A percentile compares a stretch with the other conserved stretches of the same genome.
Conservation (phyloP, 2,329 filamentous ascomycete genomes). For the Pyrenophora teres region DNA sequence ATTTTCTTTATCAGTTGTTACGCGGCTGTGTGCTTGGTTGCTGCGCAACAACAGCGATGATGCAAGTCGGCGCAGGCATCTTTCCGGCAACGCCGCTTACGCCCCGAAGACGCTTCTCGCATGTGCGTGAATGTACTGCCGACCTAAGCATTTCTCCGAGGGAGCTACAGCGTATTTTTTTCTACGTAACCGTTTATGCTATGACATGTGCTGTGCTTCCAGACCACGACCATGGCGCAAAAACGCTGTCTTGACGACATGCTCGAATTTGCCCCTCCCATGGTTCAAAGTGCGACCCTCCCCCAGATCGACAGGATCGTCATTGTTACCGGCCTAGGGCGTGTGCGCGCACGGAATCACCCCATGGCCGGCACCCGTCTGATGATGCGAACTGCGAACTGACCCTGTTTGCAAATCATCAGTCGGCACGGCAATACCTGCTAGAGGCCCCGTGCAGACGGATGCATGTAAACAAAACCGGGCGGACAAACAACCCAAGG, state of each 20-base stretch:
- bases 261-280: not conserved
- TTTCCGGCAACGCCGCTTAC: slow-evolving; percentile 2
- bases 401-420: slow-evolving; percentile 5
- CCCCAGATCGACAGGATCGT: slow-evolving; percentile 23
- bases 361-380: too few species aligned
- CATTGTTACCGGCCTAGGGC: slow-evolving; percentile 2
- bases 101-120: slow-evolving; percentile 7
- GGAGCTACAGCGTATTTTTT: slow-evolving; percentile 3
- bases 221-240: slow-evolving; percentile 1
- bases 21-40: slow-evolving; percentile 19
- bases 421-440: too few species aligned
- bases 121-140: slow-evolving; percentile 2
- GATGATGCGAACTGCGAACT: not conserved
- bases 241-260: slow-evolving; percentile 2
- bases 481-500: too few species aligned
- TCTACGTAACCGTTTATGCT: slow-evolving; percentile 10
- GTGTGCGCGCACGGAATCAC: slow-evolving; percentile 2
- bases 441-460: too few species aligned
- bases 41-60: slow-evolving; percentile 21
- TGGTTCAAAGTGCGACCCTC: not conserved
- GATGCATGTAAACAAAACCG: too few species aligned
- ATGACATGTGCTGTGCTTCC: slow-evolving; percentile 13
- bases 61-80: slow-evolving; percentile 18
- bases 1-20: slow-evolving; percentile 13
- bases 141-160: slow-evolving; percentile 4